A percentile compares a stretch with the other conserved stretches of the same genome.
Conservation (phyloP, 2,329 filamentous ascomycete species). For the Hortaea sp. region DNA sequence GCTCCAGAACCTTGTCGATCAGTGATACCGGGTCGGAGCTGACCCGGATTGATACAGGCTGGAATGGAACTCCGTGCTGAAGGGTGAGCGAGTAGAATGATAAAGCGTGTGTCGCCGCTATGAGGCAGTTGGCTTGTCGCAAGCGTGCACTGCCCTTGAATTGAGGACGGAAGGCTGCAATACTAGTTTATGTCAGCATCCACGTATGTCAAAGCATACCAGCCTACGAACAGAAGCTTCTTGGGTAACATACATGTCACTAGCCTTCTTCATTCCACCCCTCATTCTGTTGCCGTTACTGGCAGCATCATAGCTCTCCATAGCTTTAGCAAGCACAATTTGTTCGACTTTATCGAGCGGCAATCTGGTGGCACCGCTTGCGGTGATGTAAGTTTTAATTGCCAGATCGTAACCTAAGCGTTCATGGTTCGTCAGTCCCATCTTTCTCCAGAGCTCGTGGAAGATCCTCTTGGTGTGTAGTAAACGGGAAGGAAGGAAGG, state of each 20-base stretch:
- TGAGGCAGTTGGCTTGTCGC: slow-evolving; percentile 51
- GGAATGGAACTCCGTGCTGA: slow-evolving; percentile 71
- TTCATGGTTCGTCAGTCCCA: slow-evolving; percentile 11
- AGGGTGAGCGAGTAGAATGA: slow-evolving; percentile 68
- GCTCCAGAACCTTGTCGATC: slow-evolving; percentile 61
- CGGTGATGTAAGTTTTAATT: slow-evolving; percentile 46
- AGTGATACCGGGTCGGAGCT: slow-evolving; percentile 66
- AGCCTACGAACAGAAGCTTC: neutral
- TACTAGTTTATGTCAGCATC: slow-evolving; percentile 31
- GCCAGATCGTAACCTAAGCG: slow-evolving; percentile 51
- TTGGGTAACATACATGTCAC: slow-evolving; percentile 52
- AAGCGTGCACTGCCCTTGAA: slow-evolving; percentile 45
- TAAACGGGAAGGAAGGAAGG: slow-evolving; percentile 13
- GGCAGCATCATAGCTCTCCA: slow-evolving; percentile 69
- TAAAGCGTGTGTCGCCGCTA: slow-evolving; percentile 63
- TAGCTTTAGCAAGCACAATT: slow-evolving; percentile 52
- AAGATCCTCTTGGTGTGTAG: slow-evolving; percentile 7
- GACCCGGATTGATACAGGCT: slow-evolving; percentile 66
- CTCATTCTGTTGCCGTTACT: slow-evolving; percentile 69
- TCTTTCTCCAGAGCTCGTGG: neutral
- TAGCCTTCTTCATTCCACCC: slow-evolving; percentile 66
- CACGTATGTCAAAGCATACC: neutral
- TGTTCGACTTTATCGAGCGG: slow-evolving; percentile 44
- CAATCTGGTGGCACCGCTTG: slow-evolving; percentile 42
- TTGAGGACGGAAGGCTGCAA: slow-evolving; percentile 53